A percentile compares a stretch with the other conserved stretches of the same genome.
Conservation (phyloP, 176 grass and related monocot species). For the Triticum timopheevii region DNA sequence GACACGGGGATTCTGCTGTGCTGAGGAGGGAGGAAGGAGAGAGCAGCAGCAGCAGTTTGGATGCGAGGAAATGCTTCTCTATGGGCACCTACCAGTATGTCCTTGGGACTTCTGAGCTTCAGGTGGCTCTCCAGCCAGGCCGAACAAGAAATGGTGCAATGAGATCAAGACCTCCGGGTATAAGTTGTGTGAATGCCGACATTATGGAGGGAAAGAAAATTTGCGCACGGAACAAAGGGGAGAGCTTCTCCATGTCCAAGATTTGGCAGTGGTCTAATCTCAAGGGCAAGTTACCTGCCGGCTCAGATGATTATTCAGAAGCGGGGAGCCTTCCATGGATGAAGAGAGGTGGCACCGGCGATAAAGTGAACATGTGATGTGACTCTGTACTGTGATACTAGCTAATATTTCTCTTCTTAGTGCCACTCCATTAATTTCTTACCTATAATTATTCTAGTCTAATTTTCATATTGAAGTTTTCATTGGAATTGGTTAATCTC, state of each 20-base stretch:
- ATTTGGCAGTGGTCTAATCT: slow-evolving; percentile 92
- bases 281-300: slow-evolving; percentile 54
- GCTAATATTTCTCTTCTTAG: slow-evolving; percentile 37
- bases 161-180: slow-evolving; percentile 34
- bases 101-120: slow-evolving; percentile 63
- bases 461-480: slow-evolving; percentile 38
- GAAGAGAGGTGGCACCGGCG: slow-evolving; percentile 35
- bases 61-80: slow-evolving; percentile 89
- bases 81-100: slow-evolving; percentile 95
- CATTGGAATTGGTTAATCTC: slow-evolving; percentile 33
- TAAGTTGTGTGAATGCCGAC: slow-evolving; percentile 47
- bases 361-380: slow-evolving; percentile 47
- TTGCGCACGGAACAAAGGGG: slow-evolving; percentile 61
- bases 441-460: slow-evolving; percentile 44
- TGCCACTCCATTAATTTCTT: slow-evolving; percentile 34
- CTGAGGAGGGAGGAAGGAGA: slow-evolving; percentile 69
- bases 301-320: slow-evolving; percentile 54
- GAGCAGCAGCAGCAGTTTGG: slow-evolving; percentile 82
- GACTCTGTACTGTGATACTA: slow-evolving; percentile 44
- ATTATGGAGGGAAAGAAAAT: slow-evolving; percentile 70
- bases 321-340: slow-evolving; percentile 62
- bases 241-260: slow-evolving; percentile 90
- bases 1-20: slow-evolving; percentile 24
- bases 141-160: slow-evolving; percentile 11
- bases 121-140: slow-evolving; percentile 56